Evolutionary conservation across 192 early-diverging fungal genomes (phyloP).

Genomic region (Backusella tarrabulga): DNA sequence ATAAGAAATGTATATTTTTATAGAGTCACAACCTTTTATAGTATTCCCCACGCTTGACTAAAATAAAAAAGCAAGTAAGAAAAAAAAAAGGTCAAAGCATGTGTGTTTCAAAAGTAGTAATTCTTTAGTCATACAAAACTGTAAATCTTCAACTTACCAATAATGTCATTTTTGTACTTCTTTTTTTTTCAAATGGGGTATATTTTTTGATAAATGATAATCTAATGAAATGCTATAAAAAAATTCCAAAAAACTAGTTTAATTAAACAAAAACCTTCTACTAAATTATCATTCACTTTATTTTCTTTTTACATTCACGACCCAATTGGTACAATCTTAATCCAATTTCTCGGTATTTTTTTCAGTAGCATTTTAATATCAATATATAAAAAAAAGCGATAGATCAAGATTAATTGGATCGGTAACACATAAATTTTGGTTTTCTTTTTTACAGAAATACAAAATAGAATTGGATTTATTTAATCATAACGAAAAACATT

Average conservation of each 20-base stretch:
- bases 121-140: background rate
- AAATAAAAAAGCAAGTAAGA: background rate
- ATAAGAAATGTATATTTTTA: background rate
- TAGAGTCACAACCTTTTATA: background rate
- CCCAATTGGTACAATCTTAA: background rate
- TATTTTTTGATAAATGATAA: background rate
- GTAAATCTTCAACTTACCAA: background rate
- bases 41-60: background rate
- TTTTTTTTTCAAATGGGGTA: background rate
- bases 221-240: background rate
- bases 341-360: no score
- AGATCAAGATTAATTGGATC: background rate
- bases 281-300: no score
- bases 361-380: no score
- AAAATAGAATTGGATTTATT: background rate
- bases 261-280: background rate
- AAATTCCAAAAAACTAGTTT: background rate
- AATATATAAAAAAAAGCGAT: background rate
- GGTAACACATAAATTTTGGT: background rate
- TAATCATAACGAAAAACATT: background rate
- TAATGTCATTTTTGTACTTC: background rate
- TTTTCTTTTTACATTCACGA: background rate
- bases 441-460: background rate
- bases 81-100: no score
- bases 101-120: background rate